These are phyloP conservation scores for Kwoniella newhampshirensis DNA, from an alignment of 768 basidiomycete genomes.

Conservation along the genomic window DNA sequence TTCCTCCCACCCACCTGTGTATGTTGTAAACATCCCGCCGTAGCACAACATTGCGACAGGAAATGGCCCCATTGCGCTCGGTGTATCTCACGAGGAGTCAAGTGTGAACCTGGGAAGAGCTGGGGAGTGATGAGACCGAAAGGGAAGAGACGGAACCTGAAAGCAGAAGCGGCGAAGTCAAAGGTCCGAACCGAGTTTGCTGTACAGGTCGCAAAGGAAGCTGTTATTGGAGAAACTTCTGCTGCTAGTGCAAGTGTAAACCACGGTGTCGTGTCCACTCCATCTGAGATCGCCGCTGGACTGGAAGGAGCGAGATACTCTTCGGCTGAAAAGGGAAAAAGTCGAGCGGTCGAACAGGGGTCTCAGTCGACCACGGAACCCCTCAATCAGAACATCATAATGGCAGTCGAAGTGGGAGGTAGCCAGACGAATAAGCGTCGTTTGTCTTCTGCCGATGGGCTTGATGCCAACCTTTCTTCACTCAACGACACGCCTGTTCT, in stretches of 20 bases:
- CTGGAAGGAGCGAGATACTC: slow-evolving; percentile 2
- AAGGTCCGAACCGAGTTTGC: too few species aligned
- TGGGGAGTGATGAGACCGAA: slow-evolving; percentile 27
- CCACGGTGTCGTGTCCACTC: background rate
- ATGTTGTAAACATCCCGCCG: slow-evolving; percentile 25
- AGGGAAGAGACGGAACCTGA: slow-evolving; percentile 23
- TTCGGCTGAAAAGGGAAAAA: slow-evolving; percentile 29
- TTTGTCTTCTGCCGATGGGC: slow-evolving; percentile 22
- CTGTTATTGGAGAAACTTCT: background rate
- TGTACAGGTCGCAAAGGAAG: background rate
- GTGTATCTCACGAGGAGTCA: slow-evolving; percentile 19
- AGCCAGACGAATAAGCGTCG: slow-evolving; percentile 33
- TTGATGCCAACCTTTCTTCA: slow-evolving; percentile 18
- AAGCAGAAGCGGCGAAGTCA: slow-evolving; percentile 20
- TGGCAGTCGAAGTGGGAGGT: slow-evolving; percentile 4
- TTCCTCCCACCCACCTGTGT: slow-evolving; percentile 39
- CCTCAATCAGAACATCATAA: background rate
- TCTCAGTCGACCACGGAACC: too few species aligned
- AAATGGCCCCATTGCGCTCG: slow-evolving; percentile 33
- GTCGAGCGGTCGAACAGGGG: slow-evolving; percentile 3
- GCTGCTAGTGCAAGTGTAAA: too few species aligned
- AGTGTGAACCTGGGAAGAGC: slow-evolving; percentile 15
- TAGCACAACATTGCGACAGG: slow-evolving; percentile 34
- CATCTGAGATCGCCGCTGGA: background rate
- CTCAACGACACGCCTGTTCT: slow-evolving; percentile 11